These are phyloP conservation scores for Lichtheimia corymbifera DNA, from an alignment of 371 early-diverging fungal species.

Conservation along the genomic window DNA sequence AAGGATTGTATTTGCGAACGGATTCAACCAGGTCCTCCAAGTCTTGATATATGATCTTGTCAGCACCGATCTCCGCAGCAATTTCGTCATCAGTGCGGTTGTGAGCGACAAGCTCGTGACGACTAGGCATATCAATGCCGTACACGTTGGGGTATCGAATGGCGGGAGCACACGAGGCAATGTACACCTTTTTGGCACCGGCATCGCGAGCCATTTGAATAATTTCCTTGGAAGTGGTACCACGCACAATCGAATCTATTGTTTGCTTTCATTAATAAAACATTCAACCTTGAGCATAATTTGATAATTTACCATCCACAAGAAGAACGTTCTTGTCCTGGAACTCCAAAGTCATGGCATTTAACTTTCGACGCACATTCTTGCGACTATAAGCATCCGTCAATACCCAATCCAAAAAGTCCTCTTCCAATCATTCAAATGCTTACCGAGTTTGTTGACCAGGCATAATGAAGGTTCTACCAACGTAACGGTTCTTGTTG, in stretches of 20 bases:
- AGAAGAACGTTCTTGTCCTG: constrained; percentile 91
- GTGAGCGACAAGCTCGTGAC: constrained; percentile 88
- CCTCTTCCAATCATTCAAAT: background rate
- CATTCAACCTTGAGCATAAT: background rate
- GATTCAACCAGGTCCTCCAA: constrained; percentile 81
- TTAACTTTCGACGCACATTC: constrained; percentile 95
- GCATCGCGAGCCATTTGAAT: constrained; percentile 97
- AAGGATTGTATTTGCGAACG: constrained; percentile 80
- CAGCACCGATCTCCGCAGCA: constrained; percentile 89
- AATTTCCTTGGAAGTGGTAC: constrained; percentile 97
- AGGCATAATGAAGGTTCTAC: constrained; percentile 98
- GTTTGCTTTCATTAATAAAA: background rate
- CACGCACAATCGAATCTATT: constrained; percentile 94
- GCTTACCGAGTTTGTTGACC: constrained; percentile 76
- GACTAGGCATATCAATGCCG: constrained; percentile 98
- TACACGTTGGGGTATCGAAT: constrained; percentile 97
- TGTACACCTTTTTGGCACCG: constrained; percentile 97
- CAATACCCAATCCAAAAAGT: background rate
- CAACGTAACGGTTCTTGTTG: constrained; percentile 97
- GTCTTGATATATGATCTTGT: constrained; percentile 89
- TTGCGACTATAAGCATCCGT: constrained; percentile 60
- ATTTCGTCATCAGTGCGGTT: constrained; percentile 79
- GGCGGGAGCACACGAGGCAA: constrained; percentile 96
- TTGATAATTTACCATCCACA: constrained; percentile 80
- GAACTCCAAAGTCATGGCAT: constrained; percentile 97